Base-by-base conservation (phyloP, 768 basidiomycete species). In the Tephrocybe sp. region DNA sequence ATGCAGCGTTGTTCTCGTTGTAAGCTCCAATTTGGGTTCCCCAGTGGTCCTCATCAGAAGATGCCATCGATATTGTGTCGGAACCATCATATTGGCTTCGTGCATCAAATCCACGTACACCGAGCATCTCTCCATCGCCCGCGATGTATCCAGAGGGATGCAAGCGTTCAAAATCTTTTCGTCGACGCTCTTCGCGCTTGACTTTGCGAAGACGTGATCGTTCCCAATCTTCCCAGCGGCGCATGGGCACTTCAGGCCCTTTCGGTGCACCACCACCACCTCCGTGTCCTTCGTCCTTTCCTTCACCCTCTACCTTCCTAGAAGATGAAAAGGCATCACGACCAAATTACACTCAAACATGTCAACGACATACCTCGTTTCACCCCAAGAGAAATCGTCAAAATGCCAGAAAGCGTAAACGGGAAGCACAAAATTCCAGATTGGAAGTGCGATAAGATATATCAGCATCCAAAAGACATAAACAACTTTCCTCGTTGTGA, bases 161-260 rank as follows among this genome's bases (percentile, higher is more conserved):
- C 31, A 75, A 67, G 39, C 90, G 82, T 62, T 94, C 93, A 58
- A 97, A 79, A 6, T 98, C 93, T 61, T 75, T 76, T 51, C 87
- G 72, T 51, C 92, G 75, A 57, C 86, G 78, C 60, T 93, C 91
- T 62, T 97, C 95, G 1, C 97, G 84, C 54, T 82, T 84, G 30
- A 96, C 55, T 70, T 98, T 98, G 45, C 96, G 87, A 41, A 98
- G 75, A 39, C 97, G 80, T 20, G 93, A 96, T 19, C 94, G 83
- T 64, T 99, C 97, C 97, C 96, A 99, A 60, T 99, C 96, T 69
- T 98, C 97, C 97, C 97, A 99, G 44, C 96, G 80, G n/a, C 96
- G 83, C 64, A 98, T 71, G 0, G 97, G 93, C n/a, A 98, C 82
- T 0, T 80, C 82, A 38, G 76, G 68, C 5, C 79, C 82, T 46